phyloP scores from a whole-genome alignment of 1,284 basidiomycete genomes.

The Ceratobasidium sp. region DNA sequence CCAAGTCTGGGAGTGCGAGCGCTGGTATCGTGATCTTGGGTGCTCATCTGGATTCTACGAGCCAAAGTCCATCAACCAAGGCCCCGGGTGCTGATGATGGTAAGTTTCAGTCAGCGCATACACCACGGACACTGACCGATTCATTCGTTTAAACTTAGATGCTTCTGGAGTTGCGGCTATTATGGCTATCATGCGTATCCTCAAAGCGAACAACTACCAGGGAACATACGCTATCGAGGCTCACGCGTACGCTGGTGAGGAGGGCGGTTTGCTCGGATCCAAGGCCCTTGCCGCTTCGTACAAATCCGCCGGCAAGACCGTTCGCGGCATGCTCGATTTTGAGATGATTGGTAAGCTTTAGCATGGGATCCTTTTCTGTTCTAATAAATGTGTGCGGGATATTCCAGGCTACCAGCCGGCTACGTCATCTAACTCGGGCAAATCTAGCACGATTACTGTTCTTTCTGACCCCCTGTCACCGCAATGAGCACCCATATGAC shows the following conservation, averaged over 20 bases:
- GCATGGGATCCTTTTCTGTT: neutral
- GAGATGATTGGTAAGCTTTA: slow-evolving; percentile 38
- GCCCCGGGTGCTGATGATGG: slow-evolving; percentile 59
- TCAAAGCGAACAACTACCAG: slow-evolving; percentile 38
- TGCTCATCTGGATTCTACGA: slow-evolving; percentile 58
- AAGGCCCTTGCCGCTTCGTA: slow-evolving; percentile 33
- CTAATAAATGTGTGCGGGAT: neutral
- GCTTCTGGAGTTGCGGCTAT: slow-evolving; percentile 37
- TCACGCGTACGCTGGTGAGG: slow-evolving; percentile 50
- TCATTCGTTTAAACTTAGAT: neutral
- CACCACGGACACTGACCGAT: no score
- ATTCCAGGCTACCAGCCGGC: slow-evolving; percentile 37
- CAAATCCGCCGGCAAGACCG: slow-evolving; percentile 28
- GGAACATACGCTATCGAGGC: slow-evolving; percentile 37
- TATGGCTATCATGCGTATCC: slow-evolving; percentile 39
- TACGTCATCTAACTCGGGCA: slow-evolving; percentile 22
- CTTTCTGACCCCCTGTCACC: slow-evolving; percentile 29
- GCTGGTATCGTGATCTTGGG: slow-evolving; percentile 63
- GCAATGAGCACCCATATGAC: slow-evolving; percentile 37
- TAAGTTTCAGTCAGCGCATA: slow-evolving; percentile 8
- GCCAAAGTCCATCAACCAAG: slow-evolving; percentile 37
- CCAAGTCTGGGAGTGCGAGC: slow-evolving; percentile 48
- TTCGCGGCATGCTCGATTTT: slow-evolving; percentile 39
- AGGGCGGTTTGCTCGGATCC: slow-evolving; percentile 40
- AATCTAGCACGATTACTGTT: slow-evolving; percentile 40